Percentiles rank a stretch among this genome's conserved stretches.
Conservation (phyloP, 345 rosid genomes). For the Aegle marmelos region DNA sequence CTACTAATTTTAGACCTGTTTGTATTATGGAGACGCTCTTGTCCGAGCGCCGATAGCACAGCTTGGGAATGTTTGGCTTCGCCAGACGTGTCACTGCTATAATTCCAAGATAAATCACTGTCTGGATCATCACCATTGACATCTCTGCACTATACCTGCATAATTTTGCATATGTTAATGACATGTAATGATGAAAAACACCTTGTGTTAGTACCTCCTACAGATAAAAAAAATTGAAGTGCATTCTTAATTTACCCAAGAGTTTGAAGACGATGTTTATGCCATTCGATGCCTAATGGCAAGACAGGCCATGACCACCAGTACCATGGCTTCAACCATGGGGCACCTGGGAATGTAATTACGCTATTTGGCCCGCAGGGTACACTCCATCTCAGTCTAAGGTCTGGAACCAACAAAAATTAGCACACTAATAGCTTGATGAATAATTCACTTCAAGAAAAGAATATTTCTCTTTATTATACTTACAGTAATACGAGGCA, state of each 20-base stretch:
- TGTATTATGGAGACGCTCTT: slow-evolving; percentile 55
- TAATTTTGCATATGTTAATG: not conserved
- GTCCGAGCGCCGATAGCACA: slow-evolving; percentile 68
- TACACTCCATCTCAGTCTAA: slow-evolving; percentile 78
- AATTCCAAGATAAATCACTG: slow-evolving; percentile 60
- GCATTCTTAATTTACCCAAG: slow-evolving; percentile 47
- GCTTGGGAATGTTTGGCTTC: slow-evolving; percentile 67
- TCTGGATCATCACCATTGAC: slow-evolving; percentile 62
- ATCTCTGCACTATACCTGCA: slow-evolving; percentile 70
- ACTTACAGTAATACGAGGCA: slow-evolving; percentile 87
- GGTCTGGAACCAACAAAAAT: slow-evolving; percentile 43
- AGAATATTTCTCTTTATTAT: not conserved
- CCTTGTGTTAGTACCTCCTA: not conserved
- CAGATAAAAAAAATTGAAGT: not conserved
- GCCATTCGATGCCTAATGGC: slow-evolving; percentile 85
- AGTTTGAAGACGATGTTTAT: slow-evolving; percentile 63
- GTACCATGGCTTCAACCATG: slow-evolving; percentile 98
- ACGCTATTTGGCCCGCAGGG: slow-evolving; percentile 97
- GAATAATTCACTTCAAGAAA: not conserved
- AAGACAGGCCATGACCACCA: slow-evolving; percentile 99
- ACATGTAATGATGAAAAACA: not conserved
- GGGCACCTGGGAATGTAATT: slow-evolving; percentile 92
- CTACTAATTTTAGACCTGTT: slow-evolving; percentile 46
- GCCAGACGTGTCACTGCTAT: slow-evolving; percentile 61
- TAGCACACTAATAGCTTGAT: not conserved